phyloP scores from a whole-genome alignment of 805 yeast species.

The Yueomyces sinensis region DNA sequence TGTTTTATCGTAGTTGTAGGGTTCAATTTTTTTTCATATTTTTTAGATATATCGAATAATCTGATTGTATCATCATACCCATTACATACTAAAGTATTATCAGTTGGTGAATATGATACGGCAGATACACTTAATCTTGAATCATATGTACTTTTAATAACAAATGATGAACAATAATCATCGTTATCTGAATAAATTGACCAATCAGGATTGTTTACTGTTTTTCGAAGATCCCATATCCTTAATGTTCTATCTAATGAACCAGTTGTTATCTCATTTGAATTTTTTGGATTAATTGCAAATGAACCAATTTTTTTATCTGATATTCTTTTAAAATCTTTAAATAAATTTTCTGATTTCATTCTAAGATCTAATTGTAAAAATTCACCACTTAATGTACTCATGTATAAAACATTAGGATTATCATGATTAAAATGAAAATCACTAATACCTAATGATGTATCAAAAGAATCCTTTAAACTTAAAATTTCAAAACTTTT shows the following conservation, averaged over 20 bases:
- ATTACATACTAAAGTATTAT: conserved; percentile 65
- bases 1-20: conserved; percentile 62
- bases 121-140: conserved; percentile 75
- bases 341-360: conserved; percentile 7
- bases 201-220: conserved; percentile 35
- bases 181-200: conserved; percentile 46
- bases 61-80: conserved; percentile 84
- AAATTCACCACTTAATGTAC: conserved; percentile 74
- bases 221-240: conserved; percentile 73
- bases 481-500: conserved; percentile 50
- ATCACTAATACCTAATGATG: conserved; percentile 62
- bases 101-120: conserved; percentile 63
- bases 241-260: conserved; percentile 77
- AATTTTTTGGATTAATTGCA: conserved; percentile 54
- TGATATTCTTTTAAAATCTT: conserved; percentile 45
- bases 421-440: conserved; percentile 39
- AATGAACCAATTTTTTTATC: conserved; percentile 92
- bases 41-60: conserved; percentile 42
- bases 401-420: conserved; percentile 47
- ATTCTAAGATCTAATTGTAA: conserved; percentile 59
- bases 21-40: conserved; percentile 26
- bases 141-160: conserved; percentile 41
- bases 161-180: conserved; percentile 24
- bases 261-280: conserved; percentile 67
- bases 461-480: conserved; percentile 38